phyloP scores from a whole-genome alignment of 768 basidiomycete species.

The Boletus sensibilis region DNA sequence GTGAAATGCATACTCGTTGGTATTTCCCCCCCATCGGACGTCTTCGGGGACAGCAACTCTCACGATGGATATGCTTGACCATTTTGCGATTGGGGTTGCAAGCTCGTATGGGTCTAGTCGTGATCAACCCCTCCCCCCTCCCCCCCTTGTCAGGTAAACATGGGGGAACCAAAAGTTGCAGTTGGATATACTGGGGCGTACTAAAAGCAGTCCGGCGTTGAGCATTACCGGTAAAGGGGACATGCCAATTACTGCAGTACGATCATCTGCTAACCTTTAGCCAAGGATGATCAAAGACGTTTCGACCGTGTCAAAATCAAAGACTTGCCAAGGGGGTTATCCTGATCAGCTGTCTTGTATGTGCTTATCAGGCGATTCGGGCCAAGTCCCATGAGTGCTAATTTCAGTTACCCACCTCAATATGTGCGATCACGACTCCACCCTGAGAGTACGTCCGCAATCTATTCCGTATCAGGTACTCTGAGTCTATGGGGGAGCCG shows the following conservation, averaged over 20 bases:
- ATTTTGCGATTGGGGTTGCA: background rate
- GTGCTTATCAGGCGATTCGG: slow-evolving; percentile 25
- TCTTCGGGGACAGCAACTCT: background rate
- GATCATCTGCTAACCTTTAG: slow-evolving; percentile 15
- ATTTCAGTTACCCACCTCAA: slow-evolving; percentile 10
- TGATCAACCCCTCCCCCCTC: background rate
- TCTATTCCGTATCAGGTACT: slow-evolving; percentile 14
- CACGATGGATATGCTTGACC: background rate
- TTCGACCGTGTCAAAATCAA: slow-evolving; percentile 8
- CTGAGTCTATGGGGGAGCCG: slow-evolving; percentile 8
- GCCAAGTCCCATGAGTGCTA: slow-evolving; percentile 13
- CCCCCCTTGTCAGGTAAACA: background rate
- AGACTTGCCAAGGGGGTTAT: slow-evolving; percentile 21
- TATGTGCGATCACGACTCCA: slow-evolving; percentile 15
- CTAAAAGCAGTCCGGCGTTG: background rate
- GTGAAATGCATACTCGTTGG: background rate
- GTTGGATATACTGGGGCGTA: background rate
- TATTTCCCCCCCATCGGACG: background rate
- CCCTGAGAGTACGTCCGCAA: slow-evolving; percentile 17
- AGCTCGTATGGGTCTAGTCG: background rate
- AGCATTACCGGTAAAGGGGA: slow-evolving; percentile 7
- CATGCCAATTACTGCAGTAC: background rate
- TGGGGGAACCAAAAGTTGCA: background rate
- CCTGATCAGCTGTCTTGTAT: slow-evolving; percentile 24
- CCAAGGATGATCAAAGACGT: background rate